Percentiles rank a stretch among this genome's conserved stretches.
Evolutionary conservation across 805 yeast genomes (phyloP).

Genomic region (Candida caryicola): DNA sequence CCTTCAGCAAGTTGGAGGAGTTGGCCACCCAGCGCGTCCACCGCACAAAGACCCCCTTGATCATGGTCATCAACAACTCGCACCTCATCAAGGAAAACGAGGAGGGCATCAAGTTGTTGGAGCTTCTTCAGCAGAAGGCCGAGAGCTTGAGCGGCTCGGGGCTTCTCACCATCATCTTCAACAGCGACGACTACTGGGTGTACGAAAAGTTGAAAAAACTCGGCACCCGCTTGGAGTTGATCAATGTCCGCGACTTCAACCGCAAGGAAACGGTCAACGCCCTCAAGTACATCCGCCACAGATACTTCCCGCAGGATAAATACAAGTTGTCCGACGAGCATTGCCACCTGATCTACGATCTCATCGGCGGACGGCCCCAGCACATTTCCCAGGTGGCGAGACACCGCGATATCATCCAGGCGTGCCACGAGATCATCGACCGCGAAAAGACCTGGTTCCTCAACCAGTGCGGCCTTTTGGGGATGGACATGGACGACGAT

Average conservation of each 20-base stretch:
- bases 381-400: constrained; percentile 70
- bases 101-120: constrained; percentile 68
- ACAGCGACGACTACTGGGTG: constrained; percentile 84
- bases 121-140: constrained; percentile 78
- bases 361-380: constrained; percentile 84
- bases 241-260: constrained; percentile 63
- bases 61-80: constrained; percentile 68
- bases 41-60: constrained; percentile 50
- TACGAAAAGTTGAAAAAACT: constrained; percentile 70
- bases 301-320: constrained; percentile 26
- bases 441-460: constrained; percentile 83
- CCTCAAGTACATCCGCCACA: constrained; percentile 47
- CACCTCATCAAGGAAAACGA: constrained; percentile 75
- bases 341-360: constrained; percentile 57
- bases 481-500: constrained; percentile 82
- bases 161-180: constrained; percentile 65
- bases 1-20: constrained; percentile 70
- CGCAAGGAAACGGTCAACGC: constrained; percentile 56
- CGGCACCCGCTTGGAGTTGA: constrained; percentile 71
- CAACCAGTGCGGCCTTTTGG: constrained; percentile 77
- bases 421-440: constrained; percentile 70
- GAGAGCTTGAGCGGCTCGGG: constrained; percentile 75
- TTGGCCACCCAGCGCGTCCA: constrained; percentile 56
- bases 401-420: constrained; percentile 52
- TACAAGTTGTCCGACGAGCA: constrained; percentile 24